These are phyloP conservation scores for Haplosporangium gracile DNA, from an alignment of 192 early-diverging fungal genomes.

Conservation along the genomic window DNA sequence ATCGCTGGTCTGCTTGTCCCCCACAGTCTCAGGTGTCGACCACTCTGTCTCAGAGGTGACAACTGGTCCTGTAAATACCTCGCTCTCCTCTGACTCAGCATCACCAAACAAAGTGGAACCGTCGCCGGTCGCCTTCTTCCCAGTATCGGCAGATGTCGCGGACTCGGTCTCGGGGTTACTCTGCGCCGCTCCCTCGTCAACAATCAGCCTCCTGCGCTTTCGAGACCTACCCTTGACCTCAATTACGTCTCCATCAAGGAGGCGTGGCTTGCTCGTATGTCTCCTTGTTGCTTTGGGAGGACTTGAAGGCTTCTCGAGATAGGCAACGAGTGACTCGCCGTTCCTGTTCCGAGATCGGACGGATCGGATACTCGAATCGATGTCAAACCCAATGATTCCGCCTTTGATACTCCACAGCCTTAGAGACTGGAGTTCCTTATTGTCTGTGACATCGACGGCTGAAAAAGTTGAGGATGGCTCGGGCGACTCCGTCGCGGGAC, in stretches of 20 bases:
- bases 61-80: neutral
- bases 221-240: neutral
- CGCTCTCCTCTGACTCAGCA: neutral
- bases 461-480: neutral
- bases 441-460: neutral
- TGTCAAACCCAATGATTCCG: conserved; percentile 2
- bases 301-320: no score
- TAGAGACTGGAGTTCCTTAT: conserved; percentile 14
- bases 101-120: neutral
- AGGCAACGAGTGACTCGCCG: neutral
- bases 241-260: neutral
- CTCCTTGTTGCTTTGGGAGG: neutral
- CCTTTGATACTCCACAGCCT: conserved; percentile 23
- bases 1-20: neutral
- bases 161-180: neutral
- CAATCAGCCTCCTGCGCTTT: neutral
- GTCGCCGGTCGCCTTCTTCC: neutral
- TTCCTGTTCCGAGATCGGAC: conserved; percentile 20
- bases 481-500: neutral
- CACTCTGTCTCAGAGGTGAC: neutral
- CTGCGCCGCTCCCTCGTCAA: neutral
- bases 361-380: neutral
- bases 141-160: neutral
- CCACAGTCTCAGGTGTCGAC: neutral
- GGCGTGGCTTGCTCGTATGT: neutral